Conservation (phyloP, 345 rosid species). For the Toxicodendron radicans region DNA sequence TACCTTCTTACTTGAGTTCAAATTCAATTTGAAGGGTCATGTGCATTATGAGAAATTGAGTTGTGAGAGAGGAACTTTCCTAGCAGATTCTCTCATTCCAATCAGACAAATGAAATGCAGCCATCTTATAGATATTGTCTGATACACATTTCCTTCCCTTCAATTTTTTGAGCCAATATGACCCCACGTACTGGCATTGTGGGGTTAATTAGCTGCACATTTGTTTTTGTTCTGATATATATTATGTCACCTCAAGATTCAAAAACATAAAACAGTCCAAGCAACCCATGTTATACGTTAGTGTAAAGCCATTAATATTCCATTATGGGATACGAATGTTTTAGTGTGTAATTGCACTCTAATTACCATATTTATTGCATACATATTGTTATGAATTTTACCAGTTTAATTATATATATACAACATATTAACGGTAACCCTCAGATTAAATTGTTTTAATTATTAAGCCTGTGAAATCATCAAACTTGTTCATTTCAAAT, state of each 20-base stretch:
- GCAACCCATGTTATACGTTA: no score
- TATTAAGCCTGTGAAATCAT: no score
- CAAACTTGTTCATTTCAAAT: no score
- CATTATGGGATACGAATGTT: no score
- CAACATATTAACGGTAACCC: not conserved
- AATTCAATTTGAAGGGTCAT: no score
- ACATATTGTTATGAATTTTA: no score
- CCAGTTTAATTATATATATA: not conserved
- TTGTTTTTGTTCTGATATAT: not conserved
- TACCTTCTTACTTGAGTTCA: slow-evolving; percentile 9
- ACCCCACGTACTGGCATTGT: not conserved
- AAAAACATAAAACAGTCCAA: no score
- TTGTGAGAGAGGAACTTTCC: slow-evolving; percentile 39
- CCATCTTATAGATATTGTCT: not conserved
- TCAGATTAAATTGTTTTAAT: not conserved
- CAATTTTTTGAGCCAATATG: not conserved
- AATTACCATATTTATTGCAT: no score
- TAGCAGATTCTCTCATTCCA: slow-evolving; percentile 28
- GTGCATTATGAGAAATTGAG: not conserved
- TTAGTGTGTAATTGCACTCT: no score
- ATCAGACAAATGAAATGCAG: slow-evolving; percentile 10
- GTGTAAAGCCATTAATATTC: no score
- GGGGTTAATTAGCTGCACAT: not conserved
- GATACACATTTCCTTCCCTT: not conserved
- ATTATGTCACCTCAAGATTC: no score